Evolutionary conservation across 805 yeast genomes (phyloP).

Genomic region (Candida saitoana): DNA sequence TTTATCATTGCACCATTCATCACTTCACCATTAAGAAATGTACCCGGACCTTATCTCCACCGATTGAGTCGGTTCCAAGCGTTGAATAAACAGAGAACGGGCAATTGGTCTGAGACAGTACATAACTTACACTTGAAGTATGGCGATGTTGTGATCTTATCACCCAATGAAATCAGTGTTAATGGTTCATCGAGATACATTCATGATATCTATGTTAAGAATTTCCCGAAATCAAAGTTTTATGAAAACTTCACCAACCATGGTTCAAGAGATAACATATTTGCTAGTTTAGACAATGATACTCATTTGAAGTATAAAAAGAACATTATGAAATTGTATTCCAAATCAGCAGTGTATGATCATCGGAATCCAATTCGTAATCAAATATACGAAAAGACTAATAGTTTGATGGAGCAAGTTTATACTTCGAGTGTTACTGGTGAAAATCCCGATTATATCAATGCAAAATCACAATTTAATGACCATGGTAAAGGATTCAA

Average conservation of each 20-base stretch:
- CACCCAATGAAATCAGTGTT: conserved; percentile 60
- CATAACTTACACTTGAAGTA: conserved; percentile 49
- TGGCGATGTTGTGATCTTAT: conserved; percentile 60
- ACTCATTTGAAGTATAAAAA: conserved; percentile 40
- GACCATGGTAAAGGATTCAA: conserved; percentile 32
- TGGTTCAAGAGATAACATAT: conserved; percentile 51
- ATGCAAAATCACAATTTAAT: conserved; percentile 28
- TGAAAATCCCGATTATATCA: conserved; percentile 28
- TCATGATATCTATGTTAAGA: conserved; percentile 52
- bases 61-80: conserved; percentile 38
- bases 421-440: conserved; percentile 27
- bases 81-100: conserved; percentile 42
- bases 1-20: conserved; percentile 43
- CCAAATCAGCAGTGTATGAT: conserved; percentile 31
- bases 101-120: conserved; percentile 36
- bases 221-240: conserved; percentile 55
- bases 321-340: conserved; percentile 29
- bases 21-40: conserved; percentile 43
- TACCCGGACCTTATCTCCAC: conserved; percentile 60
- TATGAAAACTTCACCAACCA: conserved; percentile 59
- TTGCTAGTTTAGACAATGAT: conserved; percentile 49
- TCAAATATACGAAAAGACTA: conserved; percentile 23
- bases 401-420: conserved; percentile 24
- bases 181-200: conserved; percentile 46
- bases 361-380: conserved; percentile 25